phyloP scores from a whole-genome alignment of 495 filamentous ascomycete species.

The Chaetomium cochliodes region DNA sequence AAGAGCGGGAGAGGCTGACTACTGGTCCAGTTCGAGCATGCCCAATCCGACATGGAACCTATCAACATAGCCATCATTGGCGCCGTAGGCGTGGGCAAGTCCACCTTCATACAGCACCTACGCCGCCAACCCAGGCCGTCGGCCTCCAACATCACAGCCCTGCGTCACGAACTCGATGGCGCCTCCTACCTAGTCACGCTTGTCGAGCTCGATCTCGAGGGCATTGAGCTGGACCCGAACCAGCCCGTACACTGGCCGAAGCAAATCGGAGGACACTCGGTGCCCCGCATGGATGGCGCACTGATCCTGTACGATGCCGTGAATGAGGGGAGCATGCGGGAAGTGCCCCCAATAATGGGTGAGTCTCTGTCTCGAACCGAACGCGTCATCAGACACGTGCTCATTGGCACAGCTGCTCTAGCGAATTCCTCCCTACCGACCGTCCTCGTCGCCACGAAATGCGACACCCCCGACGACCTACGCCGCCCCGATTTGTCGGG shows the following conservation, averaged over 20 bases:
- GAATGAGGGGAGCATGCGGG: conserved; percentile 65
- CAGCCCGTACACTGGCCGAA: conserved; percentile 78
- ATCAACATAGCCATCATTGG: conserved; percentile 88
- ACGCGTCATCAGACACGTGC: conserved; percentile 6
- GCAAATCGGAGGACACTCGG: conserved; percentile 60
- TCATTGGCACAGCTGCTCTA: conserved; percentile 60
- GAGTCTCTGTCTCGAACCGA: conserved; percentile 41
- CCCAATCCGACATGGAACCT: conserved; percentile 51
- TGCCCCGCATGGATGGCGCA: conserved; percentile 77
- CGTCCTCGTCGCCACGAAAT: conserved; percentile 80
- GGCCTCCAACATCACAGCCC: conserved; percentile 53
- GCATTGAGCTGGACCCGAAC: conserved; percentile 64
- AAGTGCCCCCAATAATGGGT: conserved; percentile 69
- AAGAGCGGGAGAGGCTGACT: conserved; percentile 21
- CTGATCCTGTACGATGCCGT: conserved; percentile 84
- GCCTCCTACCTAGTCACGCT: conserved; percentile 74
- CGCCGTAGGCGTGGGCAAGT: conserved; percentile 78
- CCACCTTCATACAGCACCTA: conserved; percentile 80
- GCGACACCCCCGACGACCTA: conserved; percentile 62
- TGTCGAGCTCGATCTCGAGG: conserved; percentile 70
- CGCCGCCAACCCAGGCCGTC: conserved; percentile 65
- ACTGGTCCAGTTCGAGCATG: conserved; percentile 29
- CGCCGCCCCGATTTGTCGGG: conserved; percentile 59
- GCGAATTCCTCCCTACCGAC: conserved; percentile 65
- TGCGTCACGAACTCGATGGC: conserved; percentile 76